Percentiles rank a stretch among this genome's conserved stretches.
Evolutionary conservation across 2,329 filamentous ascomycete species (phyloP).

Genomic region (Fusarium clavum): DNA sequence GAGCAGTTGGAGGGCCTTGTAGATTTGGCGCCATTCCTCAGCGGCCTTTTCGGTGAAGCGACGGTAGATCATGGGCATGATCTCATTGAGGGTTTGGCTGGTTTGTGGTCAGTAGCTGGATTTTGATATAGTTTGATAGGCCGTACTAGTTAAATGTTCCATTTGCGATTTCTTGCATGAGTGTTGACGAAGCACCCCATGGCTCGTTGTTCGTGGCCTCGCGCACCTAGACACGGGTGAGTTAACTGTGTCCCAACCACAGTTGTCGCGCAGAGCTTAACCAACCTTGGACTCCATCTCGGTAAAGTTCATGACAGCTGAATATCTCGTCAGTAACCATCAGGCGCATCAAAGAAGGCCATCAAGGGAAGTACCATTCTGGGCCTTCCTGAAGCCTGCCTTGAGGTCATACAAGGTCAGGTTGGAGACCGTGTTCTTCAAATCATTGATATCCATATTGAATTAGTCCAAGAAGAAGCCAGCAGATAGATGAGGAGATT

Average conservation of each 20-base stretch:
- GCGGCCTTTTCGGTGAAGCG: constrained; percentile 98
- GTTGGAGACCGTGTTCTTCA: constrained; percentile 90
- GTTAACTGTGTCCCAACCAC: constrained; percentile 18
- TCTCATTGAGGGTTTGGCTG: constrained; percentile 96
- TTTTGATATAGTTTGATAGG: constrained; percentile 28
- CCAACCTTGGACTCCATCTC: constrained; percentile 83
- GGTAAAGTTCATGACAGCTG: constrained; percentile 97
- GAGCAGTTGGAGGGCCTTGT: constrained; percentile 96
- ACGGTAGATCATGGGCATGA: constrained; percentile 99
- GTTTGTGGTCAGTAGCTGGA: constrained; percentile 33
- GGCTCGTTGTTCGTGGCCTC: constrained; percentile 99
- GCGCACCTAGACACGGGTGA: constrained; percentile 72
- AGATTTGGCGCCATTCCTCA: constrained; percentile 99
- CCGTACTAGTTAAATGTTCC: constrained; percentile 97
- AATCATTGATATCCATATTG: constrained; percentile 84
- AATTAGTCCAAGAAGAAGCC: constrained; percentile 33
- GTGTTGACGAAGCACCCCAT: constrained; percentile 85
- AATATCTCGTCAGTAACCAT: constrained; percentile 47
- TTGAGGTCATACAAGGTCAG: constrained; percentile 95
- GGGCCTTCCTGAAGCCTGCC: constrained; percentile 92
- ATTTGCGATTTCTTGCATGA: constrained; percentile 98
- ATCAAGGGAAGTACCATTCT: constrained; percentile 78
- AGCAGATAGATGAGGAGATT: constrained; percentile 1
- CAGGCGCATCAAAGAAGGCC: constrained; percentile 16
- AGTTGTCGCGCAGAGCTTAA: constrained; percentile 21